A percentile compares a stretch with the other conserved stretches of the same genome.
Conservation (phyloP, 352 stramenopile genomes). For the Globisporangium irregulare region DNA sequence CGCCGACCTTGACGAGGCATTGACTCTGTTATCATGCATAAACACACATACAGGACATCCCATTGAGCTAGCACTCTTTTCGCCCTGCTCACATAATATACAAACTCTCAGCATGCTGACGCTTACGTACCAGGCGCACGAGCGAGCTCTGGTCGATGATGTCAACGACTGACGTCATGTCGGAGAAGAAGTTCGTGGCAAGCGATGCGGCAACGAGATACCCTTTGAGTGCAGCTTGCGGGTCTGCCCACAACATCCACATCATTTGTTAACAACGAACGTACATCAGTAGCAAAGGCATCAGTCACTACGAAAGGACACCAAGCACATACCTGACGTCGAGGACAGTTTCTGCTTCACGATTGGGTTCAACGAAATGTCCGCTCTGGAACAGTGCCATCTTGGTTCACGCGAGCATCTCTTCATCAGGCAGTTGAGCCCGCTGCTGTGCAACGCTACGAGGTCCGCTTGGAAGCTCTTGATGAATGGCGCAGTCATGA, state of each 20-base stretch:
- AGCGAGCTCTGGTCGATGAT: slow-evolving; percentile 84
- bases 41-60: not conserved
- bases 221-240: slow-evolving; percentile 52
- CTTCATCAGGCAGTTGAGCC: slow-evolving; percentile 47
- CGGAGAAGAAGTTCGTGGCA: slow-evolving; percentile 81
- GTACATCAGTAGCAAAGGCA: slow-evolving; percentile 4
- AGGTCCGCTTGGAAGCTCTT: slow-evolving; percentile 60
- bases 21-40: slow-evolving; percentile 44
- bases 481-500: slow-evolving; percentile 46
- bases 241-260: slow-evolving; percentile 41
- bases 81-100: not conserved
- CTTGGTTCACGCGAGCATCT: slow-evolving; percentile 71
- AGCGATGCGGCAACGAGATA: slow-evolving; percentile 77
- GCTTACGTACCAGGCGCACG: slow-evolving; percentile 56
- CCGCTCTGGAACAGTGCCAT: slow-evolving; percentile 73
- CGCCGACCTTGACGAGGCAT: slow-evolving; percentile 80
- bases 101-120: no score
- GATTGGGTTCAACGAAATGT: slow-evolving; percentile 70
- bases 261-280: not conserved
- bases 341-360: slow-evolving; percentile 66
- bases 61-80: not conserved
- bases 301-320: not conserved
- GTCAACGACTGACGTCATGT: slow-evolving; percentile 64
- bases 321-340: slow-evolving; percentile 37
- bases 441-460: slow-evolving; percentile 46